A percentile compares a stretch with the other conserved stretches of the same genome.
Evolutionary conservation across 768 basidiomycete species (phyloP).

Genomic region (Tricholoma bakamatsutake): DNA sequence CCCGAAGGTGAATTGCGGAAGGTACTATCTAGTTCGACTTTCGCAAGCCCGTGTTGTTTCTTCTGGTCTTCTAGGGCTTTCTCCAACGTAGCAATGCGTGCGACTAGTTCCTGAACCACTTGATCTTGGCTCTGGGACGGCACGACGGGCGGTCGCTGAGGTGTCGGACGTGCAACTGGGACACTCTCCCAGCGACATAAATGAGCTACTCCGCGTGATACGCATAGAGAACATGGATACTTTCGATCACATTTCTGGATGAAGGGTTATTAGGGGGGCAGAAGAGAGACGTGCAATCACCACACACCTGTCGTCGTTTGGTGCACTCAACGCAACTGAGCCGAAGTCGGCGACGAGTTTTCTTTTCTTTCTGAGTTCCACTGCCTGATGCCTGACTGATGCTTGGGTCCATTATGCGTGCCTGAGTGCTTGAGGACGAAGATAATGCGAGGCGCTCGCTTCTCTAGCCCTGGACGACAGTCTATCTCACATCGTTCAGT

Average conservation of each 20-base stretch:
- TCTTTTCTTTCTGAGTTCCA: constrained; percentile 33
- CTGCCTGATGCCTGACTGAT: neutral
- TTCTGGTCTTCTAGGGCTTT: constrained; percentile 16
- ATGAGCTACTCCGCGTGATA: constrained; percentile 34
- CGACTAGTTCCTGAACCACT: constrained; percentile 20
- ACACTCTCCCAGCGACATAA: constrained; percentile 42
- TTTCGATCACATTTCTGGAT: constrained; percentile 46
- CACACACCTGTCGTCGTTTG: constrained; percentile 45
- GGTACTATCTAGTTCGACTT: constrained; percentile 7
- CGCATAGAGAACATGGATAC: constrained; percentile 36
- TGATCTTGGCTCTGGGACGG: constrained; percentile 9
- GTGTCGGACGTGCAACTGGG: constrained; percentile 36
- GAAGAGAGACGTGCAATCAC: neutral
- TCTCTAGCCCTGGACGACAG: neutral
- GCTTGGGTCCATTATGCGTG: neutral
- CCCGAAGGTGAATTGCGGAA: constrained; percentile 12
- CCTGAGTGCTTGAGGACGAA: neutral
- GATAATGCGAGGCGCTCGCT: neutral
- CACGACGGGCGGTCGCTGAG: constrained; percentile 28
- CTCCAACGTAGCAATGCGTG: constrained; percentile 23
- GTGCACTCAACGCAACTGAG: constrained; percentile 54
- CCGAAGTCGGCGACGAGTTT: constrained; percentile 42
- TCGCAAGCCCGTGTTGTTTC: constrained; percentile 6
- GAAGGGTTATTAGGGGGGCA: neutral
- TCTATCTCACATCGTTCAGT: neutral